Evolutionary conservation across 345 rosid species (phyloP).

Genomic region (Boechera stricta): DNA sequence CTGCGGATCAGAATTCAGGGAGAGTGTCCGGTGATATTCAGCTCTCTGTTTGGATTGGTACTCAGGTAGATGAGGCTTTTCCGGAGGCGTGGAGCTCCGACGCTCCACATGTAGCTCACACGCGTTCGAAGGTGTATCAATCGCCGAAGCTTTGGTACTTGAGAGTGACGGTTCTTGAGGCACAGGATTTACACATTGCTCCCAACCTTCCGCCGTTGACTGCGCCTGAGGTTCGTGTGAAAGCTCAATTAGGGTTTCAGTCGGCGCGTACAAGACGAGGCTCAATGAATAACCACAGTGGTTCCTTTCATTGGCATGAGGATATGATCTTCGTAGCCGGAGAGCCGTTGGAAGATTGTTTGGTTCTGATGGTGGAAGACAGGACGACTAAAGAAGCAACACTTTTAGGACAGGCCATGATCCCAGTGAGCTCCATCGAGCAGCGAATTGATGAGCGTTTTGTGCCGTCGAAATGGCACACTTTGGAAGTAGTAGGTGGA

Average conservation of each 20-base stretch:
- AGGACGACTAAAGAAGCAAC: constrained; percentile 63
- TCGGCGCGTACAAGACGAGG: constrained; percentile 80
- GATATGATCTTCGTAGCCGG: constrained; percentile 89
- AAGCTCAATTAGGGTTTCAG: constrained; percentile 85
- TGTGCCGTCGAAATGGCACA: constrained; percentile 73
- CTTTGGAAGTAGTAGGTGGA: constrained; percentile 53
- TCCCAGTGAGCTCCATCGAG: constrained; percentile 76
- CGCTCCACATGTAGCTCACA: constrained; percentile 82
- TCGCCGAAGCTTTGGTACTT: constrained; percentile 97
- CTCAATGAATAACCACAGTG: constrained; percentile 69
- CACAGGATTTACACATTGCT: constrained; percentile 81
- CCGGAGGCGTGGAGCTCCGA: constrained; percentile 94
- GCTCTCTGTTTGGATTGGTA: constrained; percentile 93
- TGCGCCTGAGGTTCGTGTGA: constrained; percentile 81
- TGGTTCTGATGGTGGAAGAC: constrained; percentile 76
- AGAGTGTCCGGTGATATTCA: constrained; percentile 84
- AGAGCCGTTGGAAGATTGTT: constrained; percentile 84
- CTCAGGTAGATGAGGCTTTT: constrained; percentile 93
- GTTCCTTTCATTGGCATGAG: constrained; percentile 88
- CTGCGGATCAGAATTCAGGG: constrained; percentile 47
- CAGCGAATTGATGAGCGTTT: constrained; percentile 83
- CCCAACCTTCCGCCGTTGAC: constrained; percentile 85
- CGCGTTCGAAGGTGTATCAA: constrained; percentile 92
- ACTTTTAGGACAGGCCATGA: constrained; percentile 61
- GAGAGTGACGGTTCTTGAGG: constrained; percentile 83